Evolutionary conservation across 1,284 basidiomycete species (phyloP), one percentile per base, ranked within the genome.

Genomic region (Ganoderma multipileum): DNA sequence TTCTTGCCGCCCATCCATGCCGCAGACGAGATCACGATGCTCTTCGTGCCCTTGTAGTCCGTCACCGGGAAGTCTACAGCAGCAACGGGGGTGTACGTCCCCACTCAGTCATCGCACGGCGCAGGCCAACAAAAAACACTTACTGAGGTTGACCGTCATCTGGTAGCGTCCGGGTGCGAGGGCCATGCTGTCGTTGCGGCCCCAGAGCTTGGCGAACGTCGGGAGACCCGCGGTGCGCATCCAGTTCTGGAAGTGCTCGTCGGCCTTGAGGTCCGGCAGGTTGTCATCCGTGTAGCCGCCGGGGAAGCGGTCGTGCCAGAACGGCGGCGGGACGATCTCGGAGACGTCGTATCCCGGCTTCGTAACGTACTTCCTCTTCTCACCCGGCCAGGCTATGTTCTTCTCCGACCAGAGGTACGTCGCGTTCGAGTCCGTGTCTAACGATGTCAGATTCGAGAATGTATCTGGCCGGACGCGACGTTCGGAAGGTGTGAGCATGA

Each of bases 241-340:
- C 98, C 98, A 99, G 75, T 99, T 97, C 82, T 98, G 96, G 85
- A 99, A 99, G 78, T 96, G 97, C 81, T 99, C 95, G 79, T 99
- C 90, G 2, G 80, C 76, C 64, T 84, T 83, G 41, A 99, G 85
- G 77, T 98, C 84, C 12, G 95, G 97, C 41, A 85, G 85, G 68
- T 85, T 89, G 11, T 83, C 81, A 4, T 83, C 79, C 3, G 89
- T 90, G 83, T 99, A 99, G 65, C 87, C 87, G 72, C 94, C 79
- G 0, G 94, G 94, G 82, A 86, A 98, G 64, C 85, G 85, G 41
- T 80, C 77, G 0, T 72, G 78, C 96, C 98, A 99, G 81, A 97
- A 98, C 5, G 98, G 98, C 20, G 98, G 98, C 2, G 97, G 97
- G 0, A 94, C 86, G 64, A 97, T 92, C 63, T 93, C 79, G 8